Base-by-base conservation (phyloP, 495 filamentous ascomycete species). In the Darksidea phi region DNA sequence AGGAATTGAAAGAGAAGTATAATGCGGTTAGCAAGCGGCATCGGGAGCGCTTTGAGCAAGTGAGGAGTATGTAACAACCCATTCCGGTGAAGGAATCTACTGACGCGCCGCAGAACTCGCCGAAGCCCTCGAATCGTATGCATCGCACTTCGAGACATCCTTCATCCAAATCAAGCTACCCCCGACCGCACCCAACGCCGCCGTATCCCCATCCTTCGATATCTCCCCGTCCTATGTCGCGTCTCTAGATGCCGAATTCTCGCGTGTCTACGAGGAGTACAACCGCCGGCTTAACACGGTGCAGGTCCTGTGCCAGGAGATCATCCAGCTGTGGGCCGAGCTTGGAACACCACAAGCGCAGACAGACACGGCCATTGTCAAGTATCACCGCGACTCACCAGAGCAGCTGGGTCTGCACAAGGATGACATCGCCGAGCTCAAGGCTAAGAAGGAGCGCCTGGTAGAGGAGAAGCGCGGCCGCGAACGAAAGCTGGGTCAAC, bases 241-340 rank as follows among this genome's bases (percentile, higher is more conserved):
- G 17, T 83, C 86, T 20, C 80, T 99, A 34, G 91, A 99, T 70
- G 80, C 83, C 20, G 95, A 97, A 74, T 97, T 96, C 62, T 87
- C 88, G 5, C 83, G 90, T 32, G 90, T 99, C 23, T 96, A 96
- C 70, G 89, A 97, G 72, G 95, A 97, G 72, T 99, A 97, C 68
- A 88, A 83, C 37, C 86, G 86, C 37, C 88, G 94, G 37, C 75
- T 95, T 23, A 78, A 80, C 1, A 84, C 80, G 3, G 91, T 97
- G n/a, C 83, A 88, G 70, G 73, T 83, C 10, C 73, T 90, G 0
- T 82, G 84, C 2, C 89, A 95, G 61, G 86, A 95, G 48, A 91
- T 96, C 51, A 91, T 99, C 70, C 88, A 88, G 67, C 80, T 97
- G 1, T 99, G 94, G 91, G 90, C 90, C 0, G 94, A 99, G 70